Percentiles rank a stretch among this genome's conserved stretches.
Conservation (phyloP, 768 basidiomycete genomes). For the Boletus tomentosulus region DNA sequence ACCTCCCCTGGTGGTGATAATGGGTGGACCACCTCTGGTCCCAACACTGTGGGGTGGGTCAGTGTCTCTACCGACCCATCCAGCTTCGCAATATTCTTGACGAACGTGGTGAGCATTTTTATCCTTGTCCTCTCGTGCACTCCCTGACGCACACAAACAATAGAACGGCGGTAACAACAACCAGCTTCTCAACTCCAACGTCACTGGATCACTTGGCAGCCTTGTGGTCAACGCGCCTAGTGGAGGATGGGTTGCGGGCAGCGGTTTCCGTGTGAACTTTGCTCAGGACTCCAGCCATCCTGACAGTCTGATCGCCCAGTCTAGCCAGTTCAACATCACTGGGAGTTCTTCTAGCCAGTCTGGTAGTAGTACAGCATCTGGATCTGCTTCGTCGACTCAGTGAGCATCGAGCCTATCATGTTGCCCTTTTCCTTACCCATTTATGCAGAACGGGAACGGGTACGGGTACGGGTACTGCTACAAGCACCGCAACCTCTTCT, state of each 20-base stretch:
- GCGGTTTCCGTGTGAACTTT: constrained; percentile 69
- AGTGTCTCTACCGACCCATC: constrained; percentile 60
- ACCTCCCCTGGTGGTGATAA: constrained; percentile 41
- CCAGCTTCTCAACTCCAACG: constrained; percentile 53
- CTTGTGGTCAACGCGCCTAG: constrained; percentile 50
- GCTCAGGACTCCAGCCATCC: constrained; percentile 46
- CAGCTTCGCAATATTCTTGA: constrained; percentile 68
- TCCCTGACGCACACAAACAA: constrained; percentile 3
- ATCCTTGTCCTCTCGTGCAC: not conserved
- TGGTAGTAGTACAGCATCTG: not conserved
- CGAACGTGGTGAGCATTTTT: constrained; percentile 47
- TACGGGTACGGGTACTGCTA: not conserved
- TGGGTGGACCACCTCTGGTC: constrained; percentile 57
- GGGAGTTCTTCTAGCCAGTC: constrained; percentile 14
- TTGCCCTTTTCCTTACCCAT: not conserved
- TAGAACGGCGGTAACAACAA: constrained; percentile 33
- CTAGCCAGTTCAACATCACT: constrained; percentile 53
- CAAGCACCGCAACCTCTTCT: constrained; percentile 27
- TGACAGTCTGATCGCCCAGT: constrained; percentile 66
- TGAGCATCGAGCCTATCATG: constrained; percentile 8
- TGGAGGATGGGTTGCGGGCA: constrained; percentile 62
- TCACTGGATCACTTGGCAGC: constrained; percentile 43
- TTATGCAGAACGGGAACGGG: constrained; percentile 7
- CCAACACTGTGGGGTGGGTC: constrained; percentile 56
- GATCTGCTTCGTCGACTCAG: constrained; percentile 10